These are phyloP conservation scores for Paracoccidioides brasiliensis DNA, from an alignment of 2,329 filamentous ascomycete genomes.

Conservation along the genomic window DNA sequence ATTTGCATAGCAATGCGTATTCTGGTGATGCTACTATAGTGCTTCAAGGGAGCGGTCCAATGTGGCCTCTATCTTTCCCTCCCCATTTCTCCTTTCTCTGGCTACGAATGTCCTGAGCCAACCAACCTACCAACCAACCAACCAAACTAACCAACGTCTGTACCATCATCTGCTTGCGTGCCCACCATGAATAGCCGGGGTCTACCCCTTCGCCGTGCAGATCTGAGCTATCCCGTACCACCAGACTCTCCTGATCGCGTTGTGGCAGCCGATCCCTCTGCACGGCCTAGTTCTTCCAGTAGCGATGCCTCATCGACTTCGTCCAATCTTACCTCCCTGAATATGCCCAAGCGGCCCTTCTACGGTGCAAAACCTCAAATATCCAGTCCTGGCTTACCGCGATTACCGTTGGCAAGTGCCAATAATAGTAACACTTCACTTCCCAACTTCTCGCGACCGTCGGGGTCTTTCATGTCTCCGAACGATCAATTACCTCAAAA, in stretches of 20 bases:
- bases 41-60: not conserved
- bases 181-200: constrained; percentile 3
- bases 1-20: not conserved
- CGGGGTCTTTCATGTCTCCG: constrained; percentile 27
- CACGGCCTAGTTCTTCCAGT: constrained; percentile 31
- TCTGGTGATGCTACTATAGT: not conserved
- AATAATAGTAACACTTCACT: constrained; percentile 25
- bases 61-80: not conserved
- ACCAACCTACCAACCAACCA: not conserved
- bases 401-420: constrained; percentile 18
- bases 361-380: constrained; percentile 20
- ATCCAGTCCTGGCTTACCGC: constrained; percentile 17
- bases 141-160: not conserved
- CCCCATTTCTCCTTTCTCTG: not conserved
- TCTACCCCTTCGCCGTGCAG: constrained; percentile 10
- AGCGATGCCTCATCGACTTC: constrained; percentile 34
- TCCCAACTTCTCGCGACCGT: constrained; percentile 22
- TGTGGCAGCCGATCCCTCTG: constrained; percentile 17
- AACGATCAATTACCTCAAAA: constrained; percentile 22
- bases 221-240: constrained; percentile 11
- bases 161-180: not conserved
- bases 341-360: constrained; percentile 27
- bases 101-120: not conserved
- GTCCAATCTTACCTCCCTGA: constrained; percentile 33
- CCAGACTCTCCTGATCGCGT: constrained; percentile 11